A percentile compares a stretch with the other conserved stretches of the same genome.
Conservation (phyloP, 768 basidiomycete genomes). For the Mycena filopes region DNA sequence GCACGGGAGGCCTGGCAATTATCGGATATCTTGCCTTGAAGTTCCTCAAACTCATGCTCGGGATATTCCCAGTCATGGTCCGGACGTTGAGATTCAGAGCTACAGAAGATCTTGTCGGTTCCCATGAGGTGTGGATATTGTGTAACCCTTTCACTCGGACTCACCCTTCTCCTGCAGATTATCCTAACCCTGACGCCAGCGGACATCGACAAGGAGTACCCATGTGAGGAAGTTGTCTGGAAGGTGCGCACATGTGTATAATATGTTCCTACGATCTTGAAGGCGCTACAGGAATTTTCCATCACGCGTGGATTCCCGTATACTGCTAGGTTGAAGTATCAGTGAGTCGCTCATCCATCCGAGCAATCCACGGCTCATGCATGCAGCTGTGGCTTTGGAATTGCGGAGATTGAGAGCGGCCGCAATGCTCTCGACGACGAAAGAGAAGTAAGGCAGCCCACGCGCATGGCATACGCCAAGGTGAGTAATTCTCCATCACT, state of each 20-base stretch:
- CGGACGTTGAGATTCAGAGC: neutral
- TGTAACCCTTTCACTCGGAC: neutral
- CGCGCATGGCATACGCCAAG: neutral
- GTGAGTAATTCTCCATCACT: neutral
- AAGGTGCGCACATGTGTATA: conserved; percentile 4
- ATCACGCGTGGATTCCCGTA: no score
- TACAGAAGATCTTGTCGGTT: neutral
- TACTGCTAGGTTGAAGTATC: no score
- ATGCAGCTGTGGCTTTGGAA: neutral
- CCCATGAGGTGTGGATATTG: conserved; percentile 1
- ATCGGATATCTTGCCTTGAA: neutral
- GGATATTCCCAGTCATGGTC: neutral
- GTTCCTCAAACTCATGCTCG: neutral
- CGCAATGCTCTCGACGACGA: neutral
- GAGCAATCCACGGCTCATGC: no score
- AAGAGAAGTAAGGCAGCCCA: neutral
- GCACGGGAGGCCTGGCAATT: no score
- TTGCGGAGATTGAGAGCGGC: neutral
- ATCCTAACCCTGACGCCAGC: conserved; percentile 5
- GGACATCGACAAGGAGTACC: neutral
- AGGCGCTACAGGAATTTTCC: neutral
- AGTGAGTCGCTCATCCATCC: no score
- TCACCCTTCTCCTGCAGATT: neutral
- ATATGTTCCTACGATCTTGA: neutral
- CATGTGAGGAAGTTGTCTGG: conserved; percentile 12